phyloP scores from a whole-genome alignment of 2,329 filamentous ascomycete genomes.

The Fusarium sarcochroum region DNA sequence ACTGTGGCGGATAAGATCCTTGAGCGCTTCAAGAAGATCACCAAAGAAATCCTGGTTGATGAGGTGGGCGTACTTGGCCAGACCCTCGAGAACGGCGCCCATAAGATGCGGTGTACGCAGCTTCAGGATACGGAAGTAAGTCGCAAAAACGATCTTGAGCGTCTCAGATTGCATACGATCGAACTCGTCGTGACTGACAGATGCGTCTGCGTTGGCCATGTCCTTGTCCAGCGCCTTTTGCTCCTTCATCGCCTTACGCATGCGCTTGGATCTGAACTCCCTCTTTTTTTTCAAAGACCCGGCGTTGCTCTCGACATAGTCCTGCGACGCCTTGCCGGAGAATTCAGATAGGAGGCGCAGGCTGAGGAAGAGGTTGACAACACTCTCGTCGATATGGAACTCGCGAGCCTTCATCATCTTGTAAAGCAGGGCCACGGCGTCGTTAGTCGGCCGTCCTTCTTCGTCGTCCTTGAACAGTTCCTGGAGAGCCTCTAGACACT shows the following conservation, averaged over 20 bases:
- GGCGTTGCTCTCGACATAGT: constrained; percentile 73
- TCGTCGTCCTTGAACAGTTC: constrained; percentile 88
- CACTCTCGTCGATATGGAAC: constrained; percentile 85
- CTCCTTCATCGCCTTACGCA: constrained; percentile 87
- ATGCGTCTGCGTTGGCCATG: constrained; percentile 91
- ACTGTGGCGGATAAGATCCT: constrained; percentile 88
- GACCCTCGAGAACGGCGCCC: constrained; percentile 95
- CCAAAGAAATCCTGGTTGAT: constrained; percentile 99
- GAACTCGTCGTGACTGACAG: constrained; percentile 91
- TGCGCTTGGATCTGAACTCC: constrained; percentile 90
- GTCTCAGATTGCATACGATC: constrained; percentile 97
- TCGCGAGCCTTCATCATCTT: constrained; percentile 96
- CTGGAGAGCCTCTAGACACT: constrained; percentile 84
- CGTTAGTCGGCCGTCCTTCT: constrained; percentile 88
- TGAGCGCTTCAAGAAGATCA: constrained; percentile 92
- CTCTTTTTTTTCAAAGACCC: constrained; percentile 76
- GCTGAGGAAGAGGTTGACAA: constrained; percentile 91
- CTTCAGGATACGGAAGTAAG: constrained; percentile 96
- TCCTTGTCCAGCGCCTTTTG: constrained; percentile 92
- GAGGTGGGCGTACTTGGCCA: constrained; percentile 93
- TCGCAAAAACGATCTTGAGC: constrained; percentile 93
- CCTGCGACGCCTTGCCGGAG: constrained; percentile 83
- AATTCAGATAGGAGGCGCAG: constrained; percentile 91
- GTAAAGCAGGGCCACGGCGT: constrained; percentile 85
- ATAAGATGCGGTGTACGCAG: constrained; percentile 84